A percentile compares a stretch with the other conserved stretches of the same genome.
Evolutionary conservation across 352 stramenopile genomes (phyloP).

Genomic region (Pythium dissotocum): DNA sequence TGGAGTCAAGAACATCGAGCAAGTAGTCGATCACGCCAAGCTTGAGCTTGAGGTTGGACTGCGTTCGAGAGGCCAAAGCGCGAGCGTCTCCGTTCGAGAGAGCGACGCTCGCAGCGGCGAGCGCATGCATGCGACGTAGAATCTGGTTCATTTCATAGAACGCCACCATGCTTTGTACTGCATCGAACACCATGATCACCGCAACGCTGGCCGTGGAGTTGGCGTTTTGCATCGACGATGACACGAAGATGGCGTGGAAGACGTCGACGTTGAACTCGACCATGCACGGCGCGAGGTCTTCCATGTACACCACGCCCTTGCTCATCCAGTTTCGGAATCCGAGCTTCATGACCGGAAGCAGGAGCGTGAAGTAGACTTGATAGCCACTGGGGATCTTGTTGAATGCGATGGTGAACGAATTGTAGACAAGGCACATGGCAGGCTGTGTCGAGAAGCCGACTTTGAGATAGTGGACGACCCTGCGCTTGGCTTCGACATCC

Average conservation of each 20-base stretch:
- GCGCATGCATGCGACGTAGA: no score
- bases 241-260: constrained; percentile 20
- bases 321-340: constrained; percentile 10
- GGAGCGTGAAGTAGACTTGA: neutral
- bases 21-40: no score
- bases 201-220: neutral
- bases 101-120: no score
- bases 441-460: neutral
- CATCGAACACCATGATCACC: constrained; percentile 13
- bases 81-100: no score
- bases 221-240: constrained; percentile 17
- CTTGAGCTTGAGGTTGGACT: no score
- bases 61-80: no score
- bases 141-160: neutral
- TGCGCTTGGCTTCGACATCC: neutral
- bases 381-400: neutral
- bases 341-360: constrained; percentile 15
- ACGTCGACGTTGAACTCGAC: constrained; percentile 20
- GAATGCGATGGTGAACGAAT: neutral
- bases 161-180: neutral
- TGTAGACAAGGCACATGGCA: neutral
- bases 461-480: neutral
- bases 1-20: no score
- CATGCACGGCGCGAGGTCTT: constrained; percentile 7
- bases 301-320: neutral